phyloP scores from a whole-genome alignment of 495 filamentous ascomycete species.

The Neurospora discreta region DNA sequence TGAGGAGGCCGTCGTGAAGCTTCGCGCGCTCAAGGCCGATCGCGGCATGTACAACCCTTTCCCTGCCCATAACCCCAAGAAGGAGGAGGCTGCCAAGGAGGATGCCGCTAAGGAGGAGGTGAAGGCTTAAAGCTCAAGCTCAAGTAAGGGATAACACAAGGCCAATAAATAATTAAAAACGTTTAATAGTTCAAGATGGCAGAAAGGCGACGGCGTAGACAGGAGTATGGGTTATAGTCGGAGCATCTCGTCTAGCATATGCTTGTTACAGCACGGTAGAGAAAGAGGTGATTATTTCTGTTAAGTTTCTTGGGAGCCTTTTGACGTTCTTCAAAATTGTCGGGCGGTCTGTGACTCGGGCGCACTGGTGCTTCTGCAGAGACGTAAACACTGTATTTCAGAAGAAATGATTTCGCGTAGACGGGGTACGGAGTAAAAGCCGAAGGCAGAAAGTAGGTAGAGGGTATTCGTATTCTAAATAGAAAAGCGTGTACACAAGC shows the following conservation, averaged over 20 bases:
- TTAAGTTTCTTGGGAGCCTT: neutral
- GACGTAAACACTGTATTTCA: no score
- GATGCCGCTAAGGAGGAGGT: constrained; percentile 1
- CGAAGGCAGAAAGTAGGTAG: neutral
- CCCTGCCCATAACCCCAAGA: constrained; percentile 10
- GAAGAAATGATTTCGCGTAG: neutral
- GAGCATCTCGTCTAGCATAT: neutral
- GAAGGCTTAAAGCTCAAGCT: constrained; percentile 4
- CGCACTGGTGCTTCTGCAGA: neutral
- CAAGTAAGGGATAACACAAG: neutral
- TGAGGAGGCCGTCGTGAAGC: constrained; percentile 65
- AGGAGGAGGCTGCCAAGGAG: constrained; percentile 10
- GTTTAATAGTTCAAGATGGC: neutral
- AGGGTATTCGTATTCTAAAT: neutral
- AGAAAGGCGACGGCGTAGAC: neutral
- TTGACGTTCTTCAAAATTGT: neutral
- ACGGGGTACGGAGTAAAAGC: neutral
- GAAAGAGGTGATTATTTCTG: neutral
- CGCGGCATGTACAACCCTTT: constrained; percentile 27
- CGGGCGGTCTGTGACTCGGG: neutral
- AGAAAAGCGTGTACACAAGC: neutral
- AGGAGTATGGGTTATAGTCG: neutral
- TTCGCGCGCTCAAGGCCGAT: constrained; percentile 53
- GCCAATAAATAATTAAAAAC: neutral
- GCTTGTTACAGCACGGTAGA: neutral